Conservation (phyloP, 1,139 yeast genomes). For the Suhomyces kunorum region DNA sequence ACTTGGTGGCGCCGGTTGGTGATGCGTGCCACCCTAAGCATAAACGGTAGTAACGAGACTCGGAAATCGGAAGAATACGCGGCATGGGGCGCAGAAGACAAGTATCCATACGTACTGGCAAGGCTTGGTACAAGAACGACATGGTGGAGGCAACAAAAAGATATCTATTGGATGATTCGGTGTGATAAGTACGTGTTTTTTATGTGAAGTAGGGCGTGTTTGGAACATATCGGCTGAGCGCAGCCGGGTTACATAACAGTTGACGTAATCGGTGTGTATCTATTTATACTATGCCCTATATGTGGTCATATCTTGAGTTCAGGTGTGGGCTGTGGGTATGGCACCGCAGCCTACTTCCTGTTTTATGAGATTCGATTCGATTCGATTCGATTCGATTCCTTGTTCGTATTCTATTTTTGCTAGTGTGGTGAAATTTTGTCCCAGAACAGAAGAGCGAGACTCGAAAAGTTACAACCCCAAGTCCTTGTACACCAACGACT, state of each 20-base stretch:
- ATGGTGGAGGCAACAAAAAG: slow-evolving; percentile 1
- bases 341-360: too few relatives aligned
- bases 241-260: slow-evolving; percentile 2
- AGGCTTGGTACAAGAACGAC: slow-evolving; percentile 16
- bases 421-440: too few relatives aligned
- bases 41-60: neutral
- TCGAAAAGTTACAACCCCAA: too few relatives aligned
- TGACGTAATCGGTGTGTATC: slow-evolving; percentile 1
- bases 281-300: neutral
- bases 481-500: slow-evolving; percentile 76
- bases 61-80: neutral
- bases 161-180: too few relatives aligned
- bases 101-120: slow-evolving; percentile 10
- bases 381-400: too few relatives aligned
- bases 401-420: too few relatives aligned
- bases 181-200: slow-evolving; percentile 12
- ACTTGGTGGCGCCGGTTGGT: too few relatives aligned
- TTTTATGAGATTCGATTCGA: too few relatives aligned
- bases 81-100: neutral
- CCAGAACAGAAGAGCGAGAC: too few relatives aligned
- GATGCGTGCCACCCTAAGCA: neutral
- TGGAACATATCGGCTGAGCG: neutral
- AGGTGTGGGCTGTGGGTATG: neutral
- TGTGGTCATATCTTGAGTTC: neutral
- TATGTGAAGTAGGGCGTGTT: slow-evolving; percentile 10